These are phyloP conservation scores for Sequoia sempervirens DNA, from an alignment of 75 land plant genomes.

Conservation along the genomic window DNA sequence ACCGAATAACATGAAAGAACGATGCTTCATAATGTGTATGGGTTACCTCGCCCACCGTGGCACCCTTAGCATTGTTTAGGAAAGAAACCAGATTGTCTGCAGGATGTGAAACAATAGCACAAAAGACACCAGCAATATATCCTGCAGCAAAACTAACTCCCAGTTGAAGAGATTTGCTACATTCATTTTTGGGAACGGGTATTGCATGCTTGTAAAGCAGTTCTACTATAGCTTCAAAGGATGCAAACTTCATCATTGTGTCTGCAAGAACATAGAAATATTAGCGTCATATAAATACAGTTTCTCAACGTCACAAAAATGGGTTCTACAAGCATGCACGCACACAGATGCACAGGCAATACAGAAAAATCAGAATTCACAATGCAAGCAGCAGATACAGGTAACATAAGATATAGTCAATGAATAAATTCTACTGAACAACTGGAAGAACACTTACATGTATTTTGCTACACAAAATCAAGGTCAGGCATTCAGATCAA, in stretches of 20 bases:
- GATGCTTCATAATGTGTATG: background rate
- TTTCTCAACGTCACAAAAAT: background rate
- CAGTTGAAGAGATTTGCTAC: conserved; percentile 72
- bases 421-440: background rate
- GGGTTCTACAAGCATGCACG: background rate
- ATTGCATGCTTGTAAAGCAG: conserved; percentile 64
- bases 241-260: conserved; percentile 96
- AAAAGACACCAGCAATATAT: conserved; percentile 82
- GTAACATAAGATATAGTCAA: background rate
- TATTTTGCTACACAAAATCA: background rate
- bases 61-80: conserved; percentile 89
- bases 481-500: background rate
- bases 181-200: conserved; percentile 68
- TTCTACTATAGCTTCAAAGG: conserved; percentile 84
- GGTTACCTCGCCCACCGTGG: conserved; percentile 61
- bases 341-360: background rate
- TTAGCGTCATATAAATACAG: background rate
- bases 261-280: conserved; percentile 34
- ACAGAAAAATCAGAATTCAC: background rate
- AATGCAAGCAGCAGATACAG: background rate
- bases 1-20: background rate
- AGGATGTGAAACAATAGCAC: conserved; percentile 86
- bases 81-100: conserved; percentile 91
- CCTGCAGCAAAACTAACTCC: conserved; percentile 90
- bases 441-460: background rate